These are phyloP conservation scores for Debaryomyces maramus DNA, from an alignment of 805 yeast species.

Conservation along the genomic window DNA sequence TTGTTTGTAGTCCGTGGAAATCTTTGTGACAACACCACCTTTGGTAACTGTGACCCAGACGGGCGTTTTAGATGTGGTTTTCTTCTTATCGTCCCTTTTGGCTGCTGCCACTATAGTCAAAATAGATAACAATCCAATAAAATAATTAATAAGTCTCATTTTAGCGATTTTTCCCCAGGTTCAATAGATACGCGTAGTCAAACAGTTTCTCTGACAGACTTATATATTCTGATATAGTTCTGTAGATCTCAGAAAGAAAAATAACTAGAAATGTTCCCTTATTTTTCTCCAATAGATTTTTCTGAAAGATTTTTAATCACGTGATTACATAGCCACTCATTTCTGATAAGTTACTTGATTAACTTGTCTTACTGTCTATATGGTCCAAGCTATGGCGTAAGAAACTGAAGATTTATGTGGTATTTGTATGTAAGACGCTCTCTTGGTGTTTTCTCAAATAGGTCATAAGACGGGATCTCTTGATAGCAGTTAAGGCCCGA, in stretches of 20 bases:
- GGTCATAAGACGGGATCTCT: no score
- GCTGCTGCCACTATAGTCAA: constrained; percentile 2
- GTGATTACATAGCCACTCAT: constrained; percentile 5
- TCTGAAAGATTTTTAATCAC: background rate
- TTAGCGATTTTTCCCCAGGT: background rate
- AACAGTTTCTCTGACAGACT: no score
- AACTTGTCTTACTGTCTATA: no score
- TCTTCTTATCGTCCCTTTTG: background rate
- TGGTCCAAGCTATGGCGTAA: no score
- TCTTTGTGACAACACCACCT: constrained; percentile 28
- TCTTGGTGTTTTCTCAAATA: no score
- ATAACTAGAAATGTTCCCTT: background rate
- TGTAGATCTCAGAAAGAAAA: background rate
- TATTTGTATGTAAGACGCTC: no score
- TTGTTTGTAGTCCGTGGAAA: constrained; percentile 25
- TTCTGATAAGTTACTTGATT: no score
- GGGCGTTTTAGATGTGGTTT: constrained; percentile 20
- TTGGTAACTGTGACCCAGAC: constrained; percentile 37
- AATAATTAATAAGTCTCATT: constrained; percentile 6
- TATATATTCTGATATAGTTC: background rate
- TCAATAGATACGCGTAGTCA: no score
- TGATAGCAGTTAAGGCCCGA: no score
- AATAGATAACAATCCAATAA: constrained; percentile 5
- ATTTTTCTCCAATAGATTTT: background rate
- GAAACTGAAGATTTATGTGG: no score